phyloP scores from a whole-genome alignment of 129 eudicot species.

The Kitagawia praeruptora region DNA sequence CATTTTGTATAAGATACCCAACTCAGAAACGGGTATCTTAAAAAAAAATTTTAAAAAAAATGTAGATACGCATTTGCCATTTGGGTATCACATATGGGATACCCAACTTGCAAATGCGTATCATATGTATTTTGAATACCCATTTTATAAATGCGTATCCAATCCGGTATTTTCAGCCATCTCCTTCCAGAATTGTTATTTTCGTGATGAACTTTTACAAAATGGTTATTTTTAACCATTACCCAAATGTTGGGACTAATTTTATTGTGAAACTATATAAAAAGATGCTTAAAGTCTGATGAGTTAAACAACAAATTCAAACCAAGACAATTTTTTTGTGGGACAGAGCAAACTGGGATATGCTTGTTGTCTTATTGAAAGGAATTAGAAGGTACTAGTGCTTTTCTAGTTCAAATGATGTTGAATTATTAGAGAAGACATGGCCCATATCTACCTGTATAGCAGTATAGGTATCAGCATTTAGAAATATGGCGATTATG shows the following conservation, averaged over 20 bases:
- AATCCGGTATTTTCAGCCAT: no score
- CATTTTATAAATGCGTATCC: no score
- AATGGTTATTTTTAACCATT: no score
- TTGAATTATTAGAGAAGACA: not conserved
- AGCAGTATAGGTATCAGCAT: not conserved
- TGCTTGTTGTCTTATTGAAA: constrained; percentile 1
- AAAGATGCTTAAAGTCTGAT: not conserved
- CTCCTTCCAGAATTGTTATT: no score
- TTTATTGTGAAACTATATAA: not conserved
- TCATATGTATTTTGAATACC: no score
- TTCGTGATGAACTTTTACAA: no score
- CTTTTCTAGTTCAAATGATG: not conserved
- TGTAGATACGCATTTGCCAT: no score
- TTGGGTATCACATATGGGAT: no score
- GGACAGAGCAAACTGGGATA: not conserved
- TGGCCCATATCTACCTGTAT: not conserved
- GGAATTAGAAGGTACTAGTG: not conserved
- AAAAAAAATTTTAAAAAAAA: no score
- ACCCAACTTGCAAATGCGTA: no score
- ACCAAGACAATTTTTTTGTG: not conserved
- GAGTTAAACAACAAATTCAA: not conserved
- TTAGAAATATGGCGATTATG: not conserved
- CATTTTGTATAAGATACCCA: no score
- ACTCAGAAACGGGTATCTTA: no score
- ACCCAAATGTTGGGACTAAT: not conserved